Base-by-base conservation (phyloP, 2,329 filamentous ascomycete genomes). In the Aureobasidium namibiae region DNA sequence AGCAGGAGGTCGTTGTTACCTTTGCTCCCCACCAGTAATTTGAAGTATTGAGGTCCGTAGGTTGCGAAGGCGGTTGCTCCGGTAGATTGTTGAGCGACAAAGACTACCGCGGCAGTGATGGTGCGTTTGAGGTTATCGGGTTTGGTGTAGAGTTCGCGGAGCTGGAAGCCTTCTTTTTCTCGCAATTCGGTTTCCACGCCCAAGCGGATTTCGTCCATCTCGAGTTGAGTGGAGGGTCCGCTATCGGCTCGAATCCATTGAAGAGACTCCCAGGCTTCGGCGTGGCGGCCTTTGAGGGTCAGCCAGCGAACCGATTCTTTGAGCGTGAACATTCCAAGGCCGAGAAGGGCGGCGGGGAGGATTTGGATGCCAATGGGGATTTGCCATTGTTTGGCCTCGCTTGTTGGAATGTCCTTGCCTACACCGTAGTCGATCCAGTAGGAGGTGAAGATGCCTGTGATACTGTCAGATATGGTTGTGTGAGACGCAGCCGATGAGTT, bases 361-460 rank as follows among this genome's bases (percentile, higher is more conserved):
- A 81, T 70, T 63, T 81, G 79, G 4, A 82, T 69, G 0, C 77
- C 80, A 56, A 83, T 75, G 1, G 80, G 80, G 29, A 82, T 75
- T 67, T 82, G 80, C 81, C 80, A 83, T 68, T 83, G 80, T 11
- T 59, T 59, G 10, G 65, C 57, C 2, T 67, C 67, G 0, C 75
- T 63, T 41, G 71, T 65, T n/a, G 64, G 60, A 45, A 76, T 68
- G 58, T 69, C 64, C 34, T 67, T 67, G 1, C 69, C 64, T 5
- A 77, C 75, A 16, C 72, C 78, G 58, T 80, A 82, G 66, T 81
- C 78, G 44, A 82, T 72, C 77, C 79, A 82, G 66, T 82, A 82
- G 4, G 76, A 78, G 0, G 73, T 69, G 45, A 80, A 76, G 54
- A 81, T 81, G 1, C 69, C 58, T 60, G 36, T 13, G 11, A 14